A percentile compares a stretch with the other conserved stretches of the same genome.
These are phyloP conservation scores for Magnolia officinalis DNA, from an alignment of 164 flowering plant genomes.

Conservation along the genomic window DNA sequence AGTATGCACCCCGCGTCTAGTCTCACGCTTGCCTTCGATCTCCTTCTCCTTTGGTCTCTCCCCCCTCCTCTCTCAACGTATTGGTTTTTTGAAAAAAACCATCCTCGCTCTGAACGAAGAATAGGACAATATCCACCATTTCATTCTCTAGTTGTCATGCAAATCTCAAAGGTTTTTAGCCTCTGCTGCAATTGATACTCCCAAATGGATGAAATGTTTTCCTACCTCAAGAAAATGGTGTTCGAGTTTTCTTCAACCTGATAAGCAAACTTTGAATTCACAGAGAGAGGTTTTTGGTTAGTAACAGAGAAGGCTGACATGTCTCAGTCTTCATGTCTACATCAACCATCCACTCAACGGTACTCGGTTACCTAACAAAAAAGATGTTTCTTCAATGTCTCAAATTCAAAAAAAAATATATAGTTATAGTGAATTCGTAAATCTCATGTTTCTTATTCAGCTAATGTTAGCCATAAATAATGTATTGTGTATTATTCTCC, in stretches of 20 bases:
- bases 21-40: no score
- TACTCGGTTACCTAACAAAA: background rate
- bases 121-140: background rate
- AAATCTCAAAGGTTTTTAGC: background rate
- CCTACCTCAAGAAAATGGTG: background rate
- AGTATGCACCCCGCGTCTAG: no score
- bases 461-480: no score
- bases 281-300: background rate
- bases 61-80: no score
- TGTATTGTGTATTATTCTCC: background rate
- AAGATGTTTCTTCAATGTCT: background rate
- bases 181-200: background rate
- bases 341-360: background rate
- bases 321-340: background rate
- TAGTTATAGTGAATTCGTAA: no score
- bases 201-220: background rate
- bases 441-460: no score
- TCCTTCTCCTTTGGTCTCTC: no score
- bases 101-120: background rate
- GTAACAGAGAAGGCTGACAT: background rate
- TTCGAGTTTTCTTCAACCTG: background rate
- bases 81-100: no score
- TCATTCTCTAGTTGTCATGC: background rate
- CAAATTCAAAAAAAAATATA: no score
- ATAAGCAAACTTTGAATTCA: background rate